Evolutionary conservation across 768 basidiomycete species (phyloP), one percentile per base, ranked within the genome.

Genomic region (Termitomyces titanicus): DNA sequence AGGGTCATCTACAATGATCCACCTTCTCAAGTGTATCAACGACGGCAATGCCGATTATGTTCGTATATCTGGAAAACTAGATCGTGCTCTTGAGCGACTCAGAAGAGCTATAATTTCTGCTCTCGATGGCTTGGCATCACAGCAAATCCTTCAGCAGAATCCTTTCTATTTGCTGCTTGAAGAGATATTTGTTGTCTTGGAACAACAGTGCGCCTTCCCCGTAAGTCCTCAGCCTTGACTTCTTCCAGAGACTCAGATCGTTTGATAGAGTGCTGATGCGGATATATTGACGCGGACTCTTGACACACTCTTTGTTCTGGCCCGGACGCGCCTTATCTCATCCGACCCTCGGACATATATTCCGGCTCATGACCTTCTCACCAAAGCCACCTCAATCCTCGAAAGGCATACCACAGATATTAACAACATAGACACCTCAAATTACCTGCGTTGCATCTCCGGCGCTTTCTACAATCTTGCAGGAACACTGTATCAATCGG

Each of bases 381-480:
- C 72, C 9, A 72, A 72, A 34, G 81, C 82, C 0, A 55, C 68
- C 3, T 48, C 63, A 15, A 67, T 78, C 18, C 63, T 79, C 31
- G 66, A 70, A 15, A 54, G 58, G 4, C 61, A 68, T 33, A 42
- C 63, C 56, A 29, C 48, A 20, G 53, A 54, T 11, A 27, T 50
- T n/a, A n/a, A n/a, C 3, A n/a, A 48, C 20, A 55, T 73, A 1
- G 70, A 74, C 27, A 61, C 74, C 4, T 76, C 84, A 0, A 87
- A 88, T 51, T 84, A 81, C 57, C 63, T 79, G 3, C 84, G 89
- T 15, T 91, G 88, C 61, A 70, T 88, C 9, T 88, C 88, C 6
- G 88, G 86, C 5, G 83, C 84, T 2, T 83, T 85, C 59, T 82
- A 91, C 59, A 86, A 88, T 62, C 62, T 88, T 1, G 88, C 82